Percentiles rank a stretch among this genome's conserved stretches.
Conservation (phyloP, 2,329 filamentous ascomycete genomes). For the Trichoderma endophyticum region DNA sequence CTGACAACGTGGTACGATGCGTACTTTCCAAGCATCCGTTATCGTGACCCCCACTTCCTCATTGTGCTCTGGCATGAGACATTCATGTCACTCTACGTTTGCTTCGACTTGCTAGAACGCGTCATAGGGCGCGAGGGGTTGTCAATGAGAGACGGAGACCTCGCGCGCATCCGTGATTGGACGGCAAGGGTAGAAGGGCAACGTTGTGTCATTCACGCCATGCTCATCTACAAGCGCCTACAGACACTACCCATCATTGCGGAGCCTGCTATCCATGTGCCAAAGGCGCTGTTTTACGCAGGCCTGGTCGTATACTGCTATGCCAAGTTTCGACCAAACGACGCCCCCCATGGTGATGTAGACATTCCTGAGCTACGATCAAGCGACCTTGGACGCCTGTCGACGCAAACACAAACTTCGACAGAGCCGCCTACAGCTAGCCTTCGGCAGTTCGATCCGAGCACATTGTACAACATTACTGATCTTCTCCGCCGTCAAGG, state of each 20-base stretch:
- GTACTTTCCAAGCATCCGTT: neutral
- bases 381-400: neutral
- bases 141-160: neutral
- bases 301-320: neutral
- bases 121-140: neutral
- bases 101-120: slow-evolving; percentile 1
- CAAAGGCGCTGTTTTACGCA: neutral
- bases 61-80: slow-evolving; percentile 15
- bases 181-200: neutral
- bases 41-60: neutral
- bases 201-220: slow-evolving; percentile 5
- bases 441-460: neutral
- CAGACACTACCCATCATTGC: neutral
- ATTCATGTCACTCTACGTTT: slow-evolving; percentile 5
- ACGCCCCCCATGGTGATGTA: neutral
- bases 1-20: neutral
- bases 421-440: neutral
- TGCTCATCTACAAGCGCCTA: slow-evolving; percentile 6
- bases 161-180: neutral
- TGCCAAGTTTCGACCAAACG: neutral
- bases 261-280: slow-evolving; percentile 5
- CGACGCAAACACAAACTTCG: neutral
- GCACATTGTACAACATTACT: neutral
- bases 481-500: neutral
- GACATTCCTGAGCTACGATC: neutral